phyloP scores from a whole-genome alignment of 1,284 basidiomycete species.

The Sanghuangporus sanghuang region DNA sequence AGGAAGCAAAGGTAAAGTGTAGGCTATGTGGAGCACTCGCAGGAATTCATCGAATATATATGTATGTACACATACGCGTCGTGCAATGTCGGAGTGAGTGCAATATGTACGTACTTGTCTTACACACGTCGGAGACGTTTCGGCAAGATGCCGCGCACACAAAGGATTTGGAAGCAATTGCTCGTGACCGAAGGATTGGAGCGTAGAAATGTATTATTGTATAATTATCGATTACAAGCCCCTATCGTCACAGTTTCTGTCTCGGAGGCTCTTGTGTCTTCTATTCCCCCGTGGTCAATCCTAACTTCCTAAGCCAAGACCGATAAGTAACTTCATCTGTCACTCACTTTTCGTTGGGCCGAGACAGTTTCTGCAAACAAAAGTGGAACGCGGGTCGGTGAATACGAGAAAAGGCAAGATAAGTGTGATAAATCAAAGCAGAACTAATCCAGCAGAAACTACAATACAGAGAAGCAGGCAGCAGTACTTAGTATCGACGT shows the following conservation, averaged over 20 bases:
- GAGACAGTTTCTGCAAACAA: too few relatives aligned
- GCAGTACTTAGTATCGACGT: too few relatives aligned
- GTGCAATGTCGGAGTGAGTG: not conserved
- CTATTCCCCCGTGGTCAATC: not conserved
- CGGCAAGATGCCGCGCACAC: not conserved
- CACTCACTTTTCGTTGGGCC: too few relatives aligned
- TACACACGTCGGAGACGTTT: not conserved
- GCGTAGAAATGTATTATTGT: not conserved
- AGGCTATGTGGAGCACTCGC: not conserved
- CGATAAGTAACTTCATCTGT: too few relatives aligned
- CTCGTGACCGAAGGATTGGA: not conserved
- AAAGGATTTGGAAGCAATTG: not conserved
- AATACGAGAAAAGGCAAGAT: too few relatives aligned
- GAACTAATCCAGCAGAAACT: too few relatives aligned
- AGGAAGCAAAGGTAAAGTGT: not conserved
- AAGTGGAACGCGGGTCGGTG: too few relatives aligned
- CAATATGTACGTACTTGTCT: not conserved
- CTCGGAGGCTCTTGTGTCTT: not conserved
- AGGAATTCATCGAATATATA: not conserved
- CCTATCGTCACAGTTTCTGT: not conserved
- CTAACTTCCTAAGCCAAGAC: too few relatives aligned
- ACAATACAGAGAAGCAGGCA: too few relatives aligned
- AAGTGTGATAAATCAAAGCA: too few relatives aligned
- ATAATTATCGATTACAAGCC: not conserved
- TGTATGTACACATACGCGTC: not conserved